These are phyloP conservation scores for Mangifera indica DNA, from an alignment of 345 rosid genomes.

Conservation along the genomic window DNA sequence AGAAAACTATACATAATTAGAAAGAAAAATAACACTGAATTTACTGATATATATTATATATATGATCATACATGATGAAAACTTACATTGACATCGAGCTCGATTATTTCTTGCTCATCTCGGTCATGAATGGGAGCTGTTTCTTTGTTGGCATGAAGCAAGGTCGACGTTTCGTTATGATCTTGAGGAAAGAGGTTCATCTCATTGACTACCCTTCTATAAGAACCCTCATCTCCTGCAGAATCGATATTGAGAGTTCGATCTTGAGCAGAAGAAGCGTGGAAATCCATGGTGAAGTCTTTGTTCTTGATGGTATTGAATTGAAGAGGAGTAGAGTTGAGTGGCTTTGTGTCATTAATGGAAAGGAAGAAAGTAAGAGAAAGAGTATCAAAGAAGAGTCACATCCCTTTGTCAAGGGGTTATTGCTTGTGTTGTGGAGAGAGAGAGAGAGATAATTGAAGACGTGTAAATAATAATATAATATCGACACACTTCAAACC, in stretches of 20 bases:
- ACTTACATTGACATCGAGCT: conserved; percentile 29
- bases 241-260: too few relatives aligned
- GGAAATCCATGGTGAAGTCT: too few relatives aligned
- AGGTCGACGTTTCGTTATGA: not conserved
- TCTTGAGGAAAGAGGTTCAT: conserved; percentile 38
- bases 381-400: not conserved
- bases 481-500: too few relatives aligned
- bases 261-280: too few relatives aligned
- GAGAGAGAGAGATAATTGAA: not conserved
- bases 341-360: not conserved
- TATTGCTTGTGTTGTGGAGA: too few relatives aligned
- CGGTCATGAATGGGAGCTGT: not conserved
- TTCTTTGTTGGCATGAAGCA: conserved; percentile 9
- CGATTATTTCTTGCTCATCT: not conserved
- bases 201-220: conserved; percentile 29
- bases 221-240: not conserved
- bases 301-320: too few relatives aligned
- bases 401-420: not conserved
- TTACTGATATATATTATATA: too few relatives aligned
- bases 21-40: not conserved
- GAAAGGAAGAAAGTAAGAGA: too few relatives aligned
- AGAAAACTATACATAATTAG: not conserved
- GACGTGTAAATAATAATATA: too few relatives aligned
- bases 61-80: too few relatives aligned
- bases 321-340: not conserved